These are phyloP conservation scores for Maudiozyma saulgeensis DNA, from an alignment of 805 yeast genomes.

Conservation along the genomic window DNA sequence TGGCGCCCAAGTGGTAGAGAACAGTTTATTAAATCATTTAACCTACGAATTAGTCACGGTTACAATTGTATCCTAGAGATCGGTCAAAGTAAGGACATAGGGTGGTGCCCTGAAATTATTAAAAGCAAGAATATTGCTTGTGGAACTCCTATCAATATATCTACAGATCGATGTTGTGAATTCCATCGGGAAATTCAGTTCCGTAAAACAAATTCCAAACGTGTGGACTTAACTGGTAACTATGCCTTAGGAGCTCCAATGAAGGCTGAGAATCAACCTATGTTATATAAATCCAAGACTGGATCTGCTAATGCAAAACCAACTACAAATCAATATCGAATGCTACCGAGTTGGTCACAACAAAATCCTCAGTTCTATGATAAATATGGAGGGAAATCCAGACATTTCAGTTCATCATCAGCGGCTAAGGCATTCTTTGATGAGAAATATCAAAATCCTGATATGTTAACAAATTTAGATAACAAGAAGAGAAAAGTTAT, in stretches of 20 bases:
- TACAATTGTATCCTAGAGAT: slow-evolving; percentile 55
- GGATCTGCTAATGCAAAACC: neutral
- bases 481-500: slow-evolving; percentile 32
- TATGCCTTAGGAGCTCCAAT: slow-evolving; percentile 49
- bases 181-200: slow-evolving; percentile 58
- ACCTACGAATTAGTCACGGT: slow-evolving; percentile 43
- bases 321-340: neutral
- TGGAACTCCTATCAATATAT: slow-evolving; percentile 47
- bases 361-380: slow-evolving; percentile 2
- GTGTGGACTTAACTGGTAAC: slow-evolving; percentile 70
- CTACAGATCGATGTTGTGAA: slow-evolving; percentile 50
- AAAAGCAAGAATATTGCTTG: slow-evolving; percentile 51
- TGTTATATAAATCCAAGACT: neutral
- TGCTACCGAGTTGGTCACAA: slow-evolving; percentile 5
- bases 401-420: slow-evolving; percentile 31
- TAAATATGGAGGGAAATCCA: slow-evolving; percentile 4
- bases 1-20: slow-evolving; percentile 21
- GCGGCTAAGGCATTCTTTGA: slow-evolving; percentile 45
- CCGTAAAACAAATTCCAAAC: slow-evolving; percentile 42
- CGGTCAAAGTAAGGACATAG: slow-evolving; percentile 61
- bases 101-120: slow-evolving; percentile 46
- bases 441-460: slow-evolving; percentile 41
- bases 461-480: slow-evolving; percentile 33
- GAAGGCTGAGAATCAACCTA: slow-evolving; percentile 11
- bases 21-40: slow-evolving; percentile 36